These are phyloP conservation scores for Gillenia trifoliata DNA, from an alignment of 306 rosid genomes.

Conservation along the genomic window DNA sequence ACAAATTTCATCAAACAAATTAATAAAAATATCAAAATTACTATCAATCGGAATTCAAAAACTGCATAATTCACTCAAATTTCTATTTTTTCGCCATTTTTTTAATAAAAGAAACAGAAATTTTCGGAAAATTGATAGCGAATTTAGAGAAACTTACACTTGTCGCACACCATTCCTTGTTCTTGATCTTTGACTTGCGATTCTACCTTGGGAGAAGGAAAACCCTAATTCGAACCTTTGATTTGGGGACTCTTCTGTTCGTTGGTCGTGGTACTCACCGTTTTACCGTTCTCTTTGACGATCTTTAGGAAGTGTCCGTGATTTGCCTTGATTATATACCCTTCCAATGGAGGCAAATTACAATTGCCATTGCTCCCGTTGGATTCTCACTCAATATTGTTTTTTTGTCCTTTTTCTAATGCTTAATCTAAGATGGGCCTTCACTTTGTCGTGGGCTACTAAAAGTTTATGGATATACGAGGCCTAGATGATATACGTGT, in stretches of 20 bases:
- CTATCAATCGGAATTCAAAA: not conserved
- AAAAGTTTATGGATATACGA: no score
- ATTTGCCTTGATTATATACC: not conserved
- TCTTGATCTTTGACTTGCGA: constrained; percentile 13
- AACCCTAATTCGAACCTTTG: constrained; percentile 28
- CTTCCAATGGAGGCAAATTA: not conserved
- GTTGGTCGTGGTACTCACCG: not conserved
- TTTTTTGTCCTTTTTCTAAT: no score
- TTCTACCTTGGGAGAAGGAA: not conserved
- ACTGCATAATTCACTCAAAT: no score
- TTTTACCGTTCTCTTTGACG: not conserved
- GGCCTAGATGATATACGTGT: no score
- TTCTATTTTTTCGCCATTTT: no score
- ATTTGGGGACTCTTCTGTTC: not conserved
- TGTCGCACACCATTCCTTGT: constrained; percentile 70
- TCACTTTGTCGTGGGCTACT: no score
- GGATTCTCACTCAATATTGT: not conserved
- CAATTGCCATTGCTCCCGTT: not conserved
- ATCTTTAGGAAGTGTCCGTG: no score
- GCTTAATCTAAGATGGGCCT: no score
- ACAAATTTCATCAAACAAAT: not conserved
- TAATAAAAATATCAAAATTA: not conserved
- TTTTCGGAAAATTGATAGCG: not conserved
- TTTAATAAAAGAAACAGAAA: no score
- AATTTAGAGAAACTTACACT: constrained; percentile 55